Conservation (phyloP, 2,329 filamentous ascomycete species). For the Aureobasidium sp. region DNA sequence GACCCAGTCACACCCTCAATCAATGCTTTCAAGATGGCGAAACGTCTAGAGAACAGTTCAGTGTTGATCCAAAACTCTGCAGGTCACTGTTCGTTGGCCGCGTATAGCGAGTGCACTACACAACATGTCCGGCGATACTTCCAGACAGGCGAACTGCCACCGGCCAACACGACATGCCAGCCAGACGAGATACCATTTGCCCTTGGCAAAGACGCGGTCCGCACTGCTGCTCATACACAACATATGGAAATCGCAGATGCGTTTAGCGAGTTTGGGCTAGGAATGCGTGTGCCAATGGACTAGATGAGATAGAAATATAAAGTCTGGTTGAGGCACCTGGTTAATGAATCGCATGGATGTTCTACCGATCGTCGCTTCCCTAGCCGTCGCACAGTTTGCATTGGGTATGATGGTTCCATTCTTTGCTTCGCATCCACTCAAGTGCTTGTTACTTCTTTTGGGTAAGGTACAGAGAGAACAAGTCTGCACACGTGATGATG, state of each 20-base stretch:
- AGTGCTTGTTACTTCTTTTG: no score
- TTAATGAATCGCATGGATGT: no score
- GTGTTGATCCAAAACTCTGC: slow-evolving; percentile 36
- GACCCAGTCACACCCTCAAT: slow-evolving; percentile 52
- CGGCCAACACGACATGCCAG: background rate
- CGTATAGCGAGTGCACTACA: background rate
- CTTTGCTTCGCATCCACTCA: no score
- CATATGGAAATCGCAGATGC: background rate
- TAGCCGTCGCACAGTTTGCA: no score
- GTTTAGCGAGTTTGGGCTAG: background rate
- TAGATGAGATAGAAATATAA: background rate
- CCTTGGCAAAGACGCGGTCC: background rate
- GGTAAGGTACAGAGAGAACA: no score
- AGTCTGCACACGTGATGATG: no score
- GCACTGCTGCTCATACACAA: background rate
- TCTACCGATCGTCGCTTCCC: no score
- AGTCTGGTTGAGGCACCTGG: no score
- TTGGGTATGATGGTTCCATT: no score
- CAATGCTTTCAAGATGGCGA: slow-evolving; percentile 36
- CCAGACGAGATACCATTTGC: background rate
- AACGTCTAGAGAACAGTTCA: slow-evolving; percentile 33
- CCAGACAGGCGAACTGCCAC: background rate
- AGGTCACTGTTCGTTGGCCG: slow-evolving; percentile 21
- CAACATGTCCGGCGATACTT: background rate
- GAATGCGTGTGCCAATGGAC: background rate